Conservation (phyloP, 1,284 basidiomycete genomes). For the Ustilago shanxiensis region DNA sequence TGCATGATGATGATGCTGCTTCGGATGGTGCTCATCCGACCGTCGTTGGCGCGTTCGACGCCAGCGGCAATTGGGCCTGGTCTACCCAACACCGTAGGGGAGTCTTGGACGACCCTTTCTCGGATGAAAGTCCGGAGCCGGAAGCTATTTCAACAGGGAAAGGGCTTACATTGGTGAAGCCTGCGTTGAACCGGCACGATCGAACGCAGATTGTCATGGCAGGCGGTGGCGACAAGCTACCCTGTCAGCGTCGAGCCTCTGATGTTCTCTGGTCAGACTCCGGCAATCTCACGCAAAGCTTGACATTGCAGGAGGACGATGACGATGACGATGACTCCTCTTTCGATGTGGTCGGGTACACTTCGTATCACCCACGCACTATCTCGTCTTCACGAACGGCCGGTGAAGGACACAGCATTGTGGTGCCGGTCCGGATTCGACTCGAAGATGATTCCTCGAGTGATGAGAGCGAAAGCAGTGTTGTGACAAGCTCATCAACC, state of each 20-base stretch:
- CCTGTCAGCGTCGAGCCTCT: neutral
- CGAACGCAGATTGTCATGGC: slow-evolving; percentile 26
- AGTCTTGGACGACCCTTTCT: neutral
- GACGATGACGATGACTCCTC: slow-evolving; percentile 11
- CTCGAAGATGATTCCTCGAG: slow-evolving; percentile 41
- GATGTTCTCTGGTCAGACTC: neutral
- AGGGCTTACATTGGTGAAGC: neutral
- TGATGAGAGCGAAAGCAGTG: slow-evolving; percentile 36
- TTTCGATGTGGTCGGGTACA: slow-evolving; percentile 28
- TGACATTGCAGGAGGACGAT: neutral
- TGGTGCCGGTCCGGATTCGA: slow-evolving; percentile 25
- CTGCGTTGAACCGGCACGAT: slow-evolving; percentile 26
- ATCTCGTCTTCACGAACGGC: neutral
- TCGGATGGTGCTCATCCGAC: neutral
- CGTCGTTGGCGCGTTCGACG: slow-evolving; percentile 23
- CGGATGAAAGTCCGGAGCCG: neutral
- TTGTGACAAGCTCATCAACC: slow-evolving; percentile 13
- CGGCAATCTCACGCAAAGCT: neutral
- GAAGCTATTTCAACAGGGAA: neutral
- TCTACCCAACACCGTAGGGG: neutral
- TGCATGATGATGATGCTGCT: slow-evolving; percentile 15
- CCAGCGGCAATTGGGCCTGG: slow-evolving; percentile 29
- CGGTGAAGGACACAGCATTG: slow-evolving; percentile 19
- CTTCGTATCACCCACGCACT: slow-evolving; percentile 16
- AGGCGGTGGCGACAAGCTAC: slow-evolving; percentile 1